A percentile compares a stretch with the other conserved stretches of the same genome.
Evolutionary conservation across 2,329 filamentous ascomycete species (phyloP).

Genomic region (Ophiostoma perfectum): DNA sequence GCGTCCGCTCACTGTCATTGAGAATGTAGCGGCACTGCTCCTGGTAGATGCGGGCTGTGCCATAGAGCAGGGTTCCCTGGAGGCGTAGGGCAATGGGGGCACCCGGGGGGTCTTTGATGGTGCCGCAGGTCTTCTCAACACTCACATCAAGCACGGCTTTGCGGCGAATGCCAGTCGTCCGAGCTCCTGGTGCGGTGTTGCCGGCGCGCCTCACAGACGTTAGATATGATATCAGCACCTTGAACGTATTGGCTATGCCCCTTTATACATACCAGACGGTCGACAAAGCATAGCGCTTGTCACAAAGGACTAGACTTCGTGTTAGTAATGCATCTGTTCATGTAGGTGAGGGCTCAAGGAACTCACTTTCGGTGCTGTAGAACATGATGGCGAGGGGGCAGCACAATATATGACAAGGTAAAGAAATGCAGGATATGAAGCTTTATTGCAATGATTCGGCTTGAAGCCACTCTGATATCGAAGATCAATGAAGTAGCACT

Average conservation of each 20-base stretch:
- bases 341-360: background rate
- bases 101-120: slow-evolving; percentile 70
- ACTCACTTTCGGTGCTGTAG: slow-evolving; percentile 35
- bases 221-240: background rate
- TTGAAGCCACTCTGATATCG: too few relatives aligned
- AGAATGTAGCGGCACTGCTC: slow-evolving; percentile 87
- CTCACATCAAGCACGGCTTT: slow-evolving; percentile 87
- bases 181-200: slow-evolving; percentile 71
- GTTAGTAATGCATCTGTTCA: background rate
- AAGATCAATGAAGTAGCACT: background rate
- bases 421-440: background rate
- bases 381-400: slow-evolving; percentile 22
- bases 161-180: slow-evolving; percentile 66
- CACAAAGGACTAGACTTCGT: slow-evolving; percentile 64
- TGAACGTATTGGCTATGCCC: background rate
- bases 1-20: slow-evolving; percentile 66
- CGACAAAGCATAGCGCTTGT: slow-evolving; percentile 81
- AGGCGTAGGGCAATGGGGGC: slow-evolving; percentile 85
- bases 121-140: slow-evolving; percentile 77
- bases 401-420: background rate
- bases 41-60: slow-evolving; percentile 75
- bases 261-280: slow-evolving; percentile 74
- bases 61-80: slow-evolving; percentile 82
- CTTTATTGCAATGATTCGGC: too few relatives aligned
- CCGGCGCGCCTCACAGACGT: slow-evolving; percentile 68